phyloP scores from a whole-genome alignment of 176 grass and related monocot species.

The Ampelocalamus luodianensis region DNA sequence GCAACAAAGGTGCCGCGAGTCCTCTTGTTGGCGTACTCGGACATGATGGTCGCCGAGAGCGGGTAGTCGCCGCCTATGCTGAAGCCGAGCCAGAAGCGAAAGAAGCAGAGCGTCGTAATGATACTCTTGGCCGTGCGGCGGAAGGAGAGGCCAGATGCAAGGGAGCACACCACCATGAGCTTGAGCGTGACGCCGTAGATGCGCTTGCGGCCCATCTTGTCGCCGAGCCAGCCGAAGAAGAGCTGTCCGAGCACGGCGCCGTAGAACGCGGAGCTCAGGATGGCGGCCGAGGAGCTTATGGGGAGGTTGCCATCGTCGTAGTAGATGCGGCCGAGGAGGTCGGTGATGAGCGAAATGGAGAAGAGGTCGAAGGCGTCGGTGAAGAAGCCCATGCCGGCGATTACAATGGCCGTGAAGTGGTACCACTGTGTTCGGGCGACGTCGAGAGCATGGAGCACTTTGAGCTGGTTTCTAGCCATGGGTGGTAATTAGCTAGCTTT shows the following conservation, averaged over 20 bases:
- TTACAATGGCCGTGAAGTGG: conserved; percentile 69
- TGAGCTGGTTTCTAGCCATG: conserved; percentile 18
- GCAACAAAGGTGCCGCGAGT: conserved; percentile 78
- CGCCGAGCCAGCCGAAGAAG: conserved; percentile 88
- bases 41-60: conserved; percentile 81
- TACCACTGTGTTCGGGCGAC: conserved; percentile 67
- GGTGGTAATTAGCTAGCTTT: not conserved
- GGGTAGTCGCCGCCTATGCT: conserved; percentile 91
- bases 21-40: conserved; percentile 68
- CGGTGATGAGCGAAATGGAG: conserved; percentile 57
- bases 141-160: conserved; percentile 78
- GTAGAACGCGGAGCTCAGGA: not conserved
- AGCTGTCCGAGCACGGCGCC: conserved; percentile 54
- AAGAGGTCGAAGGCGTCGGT: conserved; percentile 89
- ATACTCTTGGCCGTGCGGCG: conserved; percentile 45
- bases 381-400: conserved; percentile 86
- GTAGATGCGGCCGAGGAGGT: conserved; percentile 54
- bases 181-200: conserved; percentile 68
- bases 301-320: not conserved
- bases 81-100: conserved; percentile 89
- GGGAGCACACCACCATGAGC: conserved; percentile 65
- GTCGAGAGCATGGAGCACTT: conserved; percentile 54
- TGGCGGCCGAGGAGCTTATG: not conserved
- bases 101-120: conserved; percentile 82
- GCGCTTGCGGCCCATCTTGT: conserved; percentile 66